Evolutionary conservation across 495 filamentous ascomycete species (phyloP), one percentile per base, ranked within the genome.

Genomic region (Aspergillus nanangensis): DNA sequence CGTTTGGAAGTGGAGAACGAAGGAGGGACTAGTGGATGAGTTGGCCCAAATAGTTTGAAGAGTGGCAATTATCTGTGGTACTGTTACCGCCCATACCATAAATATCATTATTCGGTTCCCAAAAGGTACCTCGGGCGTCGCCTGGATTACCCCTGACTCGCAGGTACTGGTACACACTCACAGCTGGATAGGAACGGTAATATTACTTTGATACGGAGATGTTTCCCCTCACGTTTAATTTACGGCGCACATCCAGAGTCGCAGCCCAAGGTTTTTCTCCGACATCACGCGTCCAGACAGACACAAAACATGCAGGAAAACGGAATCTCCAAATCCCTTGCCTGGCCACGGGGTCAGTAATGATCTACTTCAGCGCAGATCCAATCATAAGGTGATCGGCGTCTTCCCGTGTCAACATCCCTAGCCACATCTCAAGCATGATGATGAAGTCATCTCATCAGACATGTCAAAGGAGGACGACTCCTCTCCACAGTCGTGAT

Each of bases 311-410:
- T n/a, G n/a, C n/a, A n/a, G n/a, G n/a, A n/a, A n/a, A n/a, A n/a
- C 25, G 11, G 25, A 29, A 29, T 29, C 25, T 11, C 25, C 5
- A 5, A 11, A 11, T 29, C 25, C 25, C 25, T 29, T 11, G 7
- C 25, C 25, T 5, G 7, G 25, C 7, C 25, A 29, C 25, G 7
- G n/a, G n/a, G n/a, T n/a, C n/a, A n/a, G 25, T 29, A 5, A 29
- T 29, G 25, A 29, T 29, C 25, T 29, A 11, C 25, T 29, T 11
- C 34, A 8, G 15, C 8, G 34, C 36, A 17, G 36, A 38, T 38
- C 36, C n/a, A 22, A 39, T 39, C 37, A 39, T 23, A 39, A 15
- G 18, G 21, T 39, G 37, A 39, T 39, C 37, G 37, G 37, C 37
- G 36, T 9, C 15, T 38, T 20, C 11, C 32, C 32, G n/a, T 13